Conservation (phyloP, 306 rosid species). For the Benincasa hispida region DNA sequence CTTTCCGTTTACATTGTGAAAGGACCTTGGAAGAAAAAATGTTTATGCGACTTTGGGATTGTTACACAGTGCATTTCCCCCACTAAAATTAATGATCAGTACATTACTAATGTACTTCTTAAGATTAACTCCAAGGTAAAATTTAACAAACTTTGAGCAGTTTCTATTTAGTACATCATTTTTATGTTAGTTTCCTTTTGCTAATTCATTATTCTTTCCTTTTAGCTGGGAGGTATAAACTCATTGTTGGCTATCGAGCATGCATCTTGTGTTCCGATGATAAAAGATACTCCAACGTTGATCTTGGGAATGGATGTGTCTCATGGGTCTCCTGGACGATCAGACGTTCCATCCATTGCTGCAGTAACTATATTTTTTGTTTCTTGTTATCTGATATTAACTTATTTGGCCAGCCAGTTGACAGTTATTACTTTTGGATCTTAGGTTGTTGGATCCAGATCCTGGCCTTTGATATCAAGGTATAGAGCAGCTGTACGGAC, state of each 20-base stretch:
- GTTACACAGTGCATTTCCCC: slow-evolving; percentile 80
- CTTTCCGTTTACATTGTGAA: slow-evolving; percentile 6
- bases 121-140: slow-evolving; percentile 88
- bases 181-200: slow-evolving; percentile 2
- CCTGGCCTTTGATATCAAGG: slow-evolving; percentile 83
- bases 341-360: slow-evolving; percentile 74
- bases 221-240: slow-evolving; percentile 85
- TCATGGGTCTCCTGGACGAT: slow-evolving; percentile 55
- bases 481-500: slow-evolving; percentile 78
- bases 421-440: slow-evolving; percentile 10
- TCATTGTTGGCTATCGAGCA: slow-evolving; percentile 76
- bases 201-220: slow-evolving; percentile 1
- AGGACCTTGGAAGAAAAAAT: slow-evolving; percentile 91
- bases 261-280: slow-evolving; percentile 49
- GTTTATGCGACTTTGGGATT: slow-evolving; percentile 67
- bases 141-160: background rate
- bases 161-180: background rate
- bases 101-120: slow-evolving; percentile 73
- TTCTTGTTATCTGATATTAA: background rate
- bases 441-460: slow-evolving; percentile 83
- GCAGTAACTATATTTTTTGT: slow-evolving; percentile 37
- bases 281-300: slow-evolving; percentile 70
- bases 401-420: background rate
- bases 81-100: slow-evolving; percentile 64
- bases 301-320: slow-evolving; percentile 96